Evolutionary conservation across 441 rosid genomes (phyloP).

Genomic region (Biscutella laevigata): DNA sequence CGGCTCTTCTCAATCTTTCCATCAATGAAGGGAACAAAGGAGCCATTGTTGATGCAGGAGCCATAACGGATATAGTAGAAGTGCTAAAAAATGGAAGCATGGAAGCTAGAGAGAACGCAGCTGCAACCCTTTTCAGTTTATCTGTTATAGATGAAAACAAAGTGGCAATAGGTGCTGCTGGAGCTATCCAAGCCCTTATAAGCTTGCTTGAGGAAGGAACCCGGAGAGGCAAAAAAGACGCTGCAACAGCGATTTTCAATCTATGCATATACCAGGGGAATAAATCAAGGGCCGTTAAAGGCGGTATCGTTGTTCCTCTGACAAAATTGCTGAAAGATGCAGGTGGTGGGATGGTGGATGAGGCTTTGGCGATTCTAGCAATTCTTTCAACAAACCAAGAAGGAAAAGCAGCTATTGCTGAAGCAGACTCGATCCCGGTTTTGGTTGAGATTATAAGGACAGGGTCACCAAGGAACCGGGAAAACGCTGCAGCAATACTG

Average conservation of each 20-base stretch:
- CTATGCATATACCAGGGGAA: conserved; percentile 93
- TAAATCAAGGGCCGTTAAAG: conserved; percentile 86
- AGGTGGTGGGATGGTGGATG: conserved; percentile 97
- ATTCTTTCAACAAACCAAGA: conserved; percentile 82
- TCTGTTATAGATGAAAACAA: conserved; percentile 90
- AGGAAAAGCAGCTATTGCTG: conserved; percentile 73
- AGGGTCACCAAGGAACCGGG: conserved; percentile 88
- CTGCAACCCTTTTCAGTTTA: conserved; percentile 92
- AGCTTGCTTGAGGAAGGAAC: conserved; percentile 77
- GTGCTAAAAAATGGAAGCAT: conserved; percentile 83
- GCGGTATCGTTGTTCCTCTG: conserved; percentile 73
- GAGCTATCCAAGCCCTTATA: conserved; percentile 88
- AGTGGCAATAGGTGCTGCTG: conserved; percentile 92
- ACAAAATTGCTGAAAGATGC: conserved; percentile 71
- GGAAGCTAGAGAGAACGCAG: conserved; percentile 99
- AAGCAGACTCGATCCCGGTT: conserved; percentile 61
- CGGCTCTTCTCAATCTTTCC: conserved; percentile 94
- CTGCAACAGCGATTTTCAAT: conserved; percentile 91
- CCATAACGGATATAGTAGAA: conserved; percentile 82
- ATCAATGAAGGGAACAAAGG: conserved; percentile 89
- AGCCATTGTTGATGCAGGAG: conserved; percentile 83
- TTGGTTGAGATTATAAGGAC: conserved; percentile 71
- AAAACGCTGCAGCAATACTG: conserved; percentile 74
- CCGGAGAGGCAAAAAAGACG: conserved; percentile 91
- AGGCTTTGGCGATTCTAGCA: conserved; percentile 86